phyloP scores from a whole-genome alignment of 2,329 filamentous ascomycete genomes.

The Paecilomyces formosus region DNA sequence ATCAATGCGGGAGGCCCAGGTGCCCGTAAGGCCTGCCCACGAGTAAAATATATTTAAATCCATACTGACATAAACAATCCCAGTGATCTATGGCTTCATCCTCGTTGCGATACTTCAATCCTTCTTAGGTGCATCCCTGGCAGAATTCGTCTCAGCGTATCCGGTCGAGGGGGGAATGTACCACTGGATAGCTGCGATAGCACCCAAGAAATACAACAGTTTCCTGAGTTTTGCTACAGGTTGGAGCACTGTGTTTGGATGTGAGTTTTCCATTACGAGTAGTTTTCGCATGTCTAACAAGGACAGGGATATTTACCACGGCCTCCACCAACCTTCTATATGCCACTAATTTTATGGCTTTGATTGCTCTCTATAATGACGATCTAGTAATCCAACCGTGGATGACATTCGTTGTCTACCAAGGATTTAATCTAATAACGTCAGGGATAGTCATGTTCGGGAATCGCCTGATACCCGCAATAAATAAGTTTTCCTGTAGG shows the following conservation, averaged over 20 bases:
- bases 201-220: constrained; percentile 32
- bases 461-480: constrained; percentile 35
- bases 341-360: constrained; percentile 34
- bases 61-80: constrained; percentile 3
- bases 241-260: constrained; percentile 37
- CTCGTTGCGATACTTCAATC: constrained; percentile 41
- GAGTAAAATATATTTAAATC: not conserved
- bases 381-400: constrained; percentile 37
- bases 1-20: constrained; percentile 44
- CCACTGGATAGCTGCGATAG: constrained; percentile 44
- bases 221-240: constrained; percentile 40
- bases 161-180: constrained; percentile 46
- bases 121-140: constrained; percentile 40
- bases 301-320: constrained; percentile 37
- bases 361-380: constrained; percentile 36
- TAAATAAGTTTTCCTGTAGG: constrained; percentile 39
- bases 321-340: constrained; percentile 41
- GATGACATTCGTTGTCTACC: constrained; percentile 41
- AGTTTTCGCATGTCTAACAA: not conserved
- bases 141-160: constrained; percentile 43
- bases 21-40: constrained; percentile 16
- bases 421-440: constrained; percentile 35
- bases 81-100: constrained; percentile 45
- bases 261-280: constrained; percentile 9
- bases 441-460: constrained; percentile 42